These are phyloP conservation scores for Cordyceps farinosa DNA, from an alignment of 2,329 filamentous ascomycete species.

Conservation along the genomic window DNA sequence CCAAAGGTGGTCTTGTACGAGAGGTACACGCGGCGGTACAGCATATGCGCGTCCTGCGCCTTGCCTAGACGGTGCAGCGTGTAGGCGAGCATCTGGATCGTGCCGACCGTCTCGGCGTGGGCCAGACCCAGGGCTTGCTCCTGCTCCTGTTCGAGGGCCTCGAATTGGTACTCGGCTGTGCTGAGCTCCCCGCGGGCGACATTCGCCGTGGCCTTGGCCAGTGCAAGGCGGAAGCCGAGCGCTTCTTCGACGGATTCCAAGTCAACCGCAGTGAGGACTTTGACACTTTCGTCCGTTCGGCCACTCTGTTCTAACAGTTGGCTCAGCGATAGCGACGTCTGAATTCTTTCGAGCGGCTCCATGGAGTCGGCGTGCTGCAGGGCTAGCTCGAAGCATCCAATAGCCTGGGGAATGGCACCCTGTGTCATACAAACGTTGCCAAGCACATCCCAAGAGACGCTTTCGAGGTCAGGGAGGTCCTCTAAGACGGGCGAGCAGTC, in stretches of 20 bases:
- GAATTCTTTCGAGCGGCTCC: slow-evolving; percentile 22
- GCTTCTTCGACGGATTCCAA: slow-evolving; percentile 24
- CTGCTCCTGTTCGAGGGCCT: slow-evolving; percentile 24
- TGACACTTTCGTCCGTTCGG: slow-evolving; percentile 20
- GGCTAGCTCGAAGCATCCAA: slow-evolving; percentile 27
- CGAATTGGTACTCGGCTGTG: slow-evolving; percentile 23
- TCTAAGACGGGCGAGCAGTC: slow-evolving; percentile 25
- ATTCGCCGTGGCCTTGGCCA: slow-evolving; percentile 24
- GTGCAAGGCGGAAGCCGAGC: slow-evolving; percentile 24
- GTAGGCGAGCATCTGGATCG: slow-evolving; percentile 26
- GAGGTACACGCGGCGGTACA: slow-evolving; percentile 26
- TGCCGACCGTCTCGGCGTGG: slow-evolving; percentile 25
- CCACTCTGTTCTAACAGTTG: slow-evolving; percentile 24
- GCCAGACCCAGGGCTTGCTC: slow-evolving; percentile 24
- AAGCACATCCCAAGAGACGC: slow-evolving; percentile 37
- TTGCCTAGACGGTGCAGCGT: slow-evolving; percentile 25
- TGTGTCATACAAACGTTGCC: slow-evolving; percentile 30
- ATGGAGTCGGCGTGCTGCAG: slow-evolving; percentile 20
- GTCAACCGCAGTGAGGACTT: slow-evolving; percentile 24
- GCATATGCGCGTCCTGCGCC: slow-evolving; percentile 25
- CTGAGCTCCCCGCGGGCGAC: slow-evolving; percentile 23
- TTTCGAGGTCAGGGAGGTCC: slow-evolving; percentile 26
- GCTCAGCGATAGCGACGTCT: slow-evolving; percentile 24
- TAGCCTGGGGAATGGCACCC: slow-evolving; percentile 24
- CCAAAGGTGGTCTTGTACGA: slow-evolving; percentile 27